These are phyloP conservation scores for Tuber brumale DNA, from an alignment of 495 filamentous ascomycete species.

Conservation along the genomic window DNA sequence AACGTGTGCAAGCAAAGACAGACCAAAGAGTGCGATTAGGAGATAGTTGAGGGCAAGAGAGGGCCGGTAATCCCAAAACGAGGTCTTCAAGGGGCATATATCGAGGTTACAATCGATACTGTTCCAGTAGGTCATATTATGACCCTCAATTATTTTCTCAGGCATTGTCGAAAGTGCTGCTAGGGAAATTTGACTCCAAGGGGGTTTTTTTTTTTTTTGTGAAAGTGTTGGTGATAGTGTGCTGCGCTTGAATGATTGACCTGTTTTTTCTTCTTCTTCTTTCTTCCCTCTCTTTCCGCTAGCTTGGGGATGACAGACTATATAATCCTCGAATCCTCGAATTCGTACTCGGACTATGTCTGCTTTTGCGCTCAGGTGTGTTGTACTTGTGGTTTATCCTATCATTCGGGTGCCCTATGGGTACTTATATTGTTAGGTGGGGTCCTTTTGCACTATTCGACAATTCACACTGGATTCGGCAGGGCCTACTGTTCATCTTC, in stretches of 20 bases:
- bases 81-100: slow-evolving; percentile 33
- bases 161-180: not conserved
- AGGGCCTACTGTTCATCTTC: not conserved
- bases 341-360: not conserved
- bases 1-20: slow-evolving; percentile 41
- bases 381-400: not conserved
- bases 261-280: no score
- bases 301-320: not conserved
- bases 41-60: slow-evolving; percentile 44
- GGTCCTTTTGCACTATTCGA: not conserved
- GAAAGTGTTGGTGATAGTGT: not conserved
- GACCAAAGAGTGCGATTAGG: slow-evolving; percentile 44
- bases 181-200: not conserved
- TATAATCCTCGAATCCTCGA: not conserved
- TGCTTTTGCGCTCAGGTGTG: not conserved
- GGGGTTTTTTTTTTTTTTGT: not conserved
- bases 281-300: not conserved
- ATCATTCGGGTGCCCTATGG: not conserved
- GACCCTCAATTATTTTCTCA: not conserved
- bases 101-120: slow-evolving; percentile 22
- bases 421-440: not conserved
- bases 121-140: not conserved
- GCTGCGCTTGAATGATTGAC: not conserved
- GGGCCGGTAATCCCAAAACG: slow-evolving; percentile 43
- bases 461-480: not conserved